Conservation (phyloP, 495 filamentous ascomycete species). For the Aspergillus diversus region DNA sequence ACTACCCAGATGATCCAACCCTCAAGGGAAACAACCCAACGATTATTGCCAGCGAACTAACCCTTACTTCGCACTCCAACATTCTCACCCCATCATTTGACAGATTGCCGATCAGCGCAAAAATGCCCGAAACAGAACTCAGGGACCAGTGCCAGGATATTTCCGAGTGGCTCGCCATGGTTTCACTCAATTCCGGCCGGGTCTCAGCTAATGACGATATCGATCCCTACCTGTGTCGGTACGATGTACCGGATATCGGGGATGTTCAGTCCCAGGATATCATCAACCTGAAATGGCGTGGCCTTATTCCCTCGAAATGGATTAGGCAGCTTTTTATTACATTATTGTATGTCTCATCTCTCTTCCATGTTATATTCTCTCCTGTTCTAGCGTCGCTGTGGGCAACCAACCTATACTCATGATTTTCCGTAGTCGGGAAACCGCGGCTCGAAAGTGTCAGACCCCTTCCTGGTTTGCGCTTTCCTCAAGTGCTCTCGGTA, state of each 20-base stretch:
- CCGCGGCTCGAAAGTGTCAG: conserved; percentile 12
- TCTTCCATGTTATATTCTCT: background rate
- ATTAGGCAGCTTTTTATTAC: conserved; percentile 41
- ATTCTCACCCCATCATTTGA: conserved; percentile 55
- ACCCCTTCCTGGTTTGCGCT: conserved; percentile 44
- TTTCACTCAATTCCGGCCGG: conserved; percentile 73
- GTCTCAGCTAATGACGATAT: conserved; percentile 67
- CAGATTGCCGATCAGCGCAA: conserved; percentile 39
- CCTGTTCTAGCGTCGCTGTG: background rate
- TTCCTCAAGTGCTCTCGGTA: conserved; percentile 39
- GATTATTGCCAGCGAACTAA: conserved; percentile 39
- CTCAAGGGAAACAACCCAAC: conserved; percentile 59
- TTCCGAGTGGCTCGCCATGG: conserved; percentile 84
- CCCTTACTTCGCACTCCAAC: conserved; percentile 32
- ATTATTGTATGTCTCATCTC: conserved; percentile 40
- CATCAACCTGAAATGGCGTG: conserved; percentile 52
- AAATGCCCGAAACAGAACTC: conserved; percentile 49
- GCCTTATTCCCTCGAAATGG: conserved; percentile 48
- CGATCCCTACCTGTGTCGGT: conserved; percentile 83
- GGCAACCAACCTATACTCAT: too few species aligned
- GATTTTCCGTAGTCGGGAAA: conserved; percentile 22
- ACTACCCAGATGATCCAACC: conserved; percentile 41
- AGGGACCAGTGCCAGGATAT: conserved; percentile 65
- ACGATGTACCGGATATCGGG: conserved; percentile 61
- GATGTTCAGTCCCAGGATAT: conserved; percentile 29